Percentiles rank a stretch among this genome's conserved stretches.
Evolutionary conservation across 208 protist species (phyloP).

Genomic region (Phytomonas sp.): DNA sequence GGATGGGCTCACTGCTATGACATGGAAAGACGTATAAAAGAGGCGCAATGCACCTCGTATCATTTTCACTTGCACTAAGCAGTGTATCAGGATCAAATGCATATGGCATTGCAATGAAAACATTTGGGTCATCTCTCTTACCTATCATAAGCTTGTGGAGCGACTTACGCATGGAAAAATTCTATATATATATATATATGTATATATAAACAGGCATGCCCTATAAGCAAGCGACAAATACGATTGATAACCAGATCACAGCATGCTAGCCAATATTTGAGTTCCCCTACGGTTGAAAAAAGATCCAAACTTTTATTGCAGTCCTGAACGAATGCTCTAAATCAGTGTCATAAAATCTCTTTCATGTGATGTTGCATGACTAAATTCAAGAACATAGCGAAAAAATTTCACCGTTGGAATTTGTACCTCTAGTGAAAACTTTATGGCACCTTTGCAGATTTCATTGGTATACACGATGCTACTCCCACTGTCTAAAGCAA

Average conservation of each 20-base stretch:
- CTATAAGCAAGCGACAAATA: background rate
- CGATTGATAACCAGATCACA: conserved; percentile 19
- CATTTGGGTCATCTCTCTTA: background rate
- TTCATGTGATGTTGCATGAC: conserved; percentile 46
- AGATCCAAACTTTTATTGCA: conserved; percentile 28
- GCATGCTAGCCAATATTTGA: conserved; percentile 64
- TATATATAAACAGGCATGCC: background rate
- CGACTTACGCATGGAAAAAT: background rate
- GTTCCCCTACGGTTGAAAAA: conserved; percentile 31
- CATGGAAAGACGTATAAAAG: background rate
- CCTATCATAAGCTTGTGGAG: background rate
- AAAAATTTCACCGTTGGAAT: conserved; percentile 73
- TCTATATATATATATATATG: no score
- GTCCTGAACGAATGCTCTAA: conserved; percentile 55
- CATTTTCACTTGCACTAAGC: background rate
- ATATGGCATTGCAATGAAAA: background rate
- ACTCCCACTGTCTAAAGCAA: conserved; percentile 66
- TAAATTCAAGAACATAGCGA: conserved; percentile 46
- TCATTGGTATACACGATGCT: conserved; percentile 76
- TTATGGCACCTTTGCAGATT: conserved; percentile 41
- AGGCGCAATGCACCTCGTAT: background rate
- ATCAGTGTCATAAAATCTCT: conserved; percentile 58
- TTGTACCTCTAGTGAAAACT: conserved; percentile 53
- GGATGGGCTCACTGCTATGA: no score
- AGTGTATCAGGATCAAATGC: background rate